Base-by-base conservation (phyloP, 805 yeast genomes). In the Wickerhamiella hasegawae region DNA sequence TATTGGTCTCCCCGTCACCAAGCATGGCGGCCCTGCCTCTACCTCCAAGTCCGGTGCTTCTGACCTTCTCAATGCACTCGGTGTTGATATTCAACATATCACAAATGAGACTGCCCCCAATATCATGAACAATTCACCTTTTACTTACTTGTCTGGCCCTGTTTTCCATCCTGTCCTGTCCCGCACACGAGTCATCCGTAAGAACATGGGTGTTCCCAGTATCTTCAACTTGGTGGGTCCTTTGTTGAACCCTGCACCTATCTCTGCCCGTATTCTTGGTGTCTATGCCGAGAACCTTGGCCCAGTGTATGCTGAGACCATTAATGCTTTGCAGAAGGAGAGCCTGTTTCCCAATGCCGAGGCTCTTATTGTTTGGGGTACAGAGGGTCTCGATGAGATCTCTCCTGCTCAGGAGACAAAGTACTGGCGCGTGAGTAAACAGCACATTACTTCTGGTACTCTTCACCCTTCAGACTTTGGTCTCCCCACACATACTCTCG, bases 11-110 rank as follows among this genome's bases (percentile, higher is more conserved):
- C 68, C 70, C 17, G 76, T 90, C 14, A 81, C 94, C 52, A 90
- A 90, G 47, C 99, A 90, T 55, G 99, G 99, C 18, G 97, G 97
- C 11, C 87, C 90, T 49, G 97, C 98, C 0, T 74, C 94, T 0
- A 84, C 97, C 0, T 82, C 95, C 0, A 57, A 78, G 2, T 80
- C 94, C 2, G 99, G 99, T 1, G 78, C 96, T 2, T 96, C 95
- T 4, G 99, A 90, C 53, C 62, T 90, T 40, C 68, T 90, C 51
- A 62, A 68, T 19, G 65, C 72, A 18, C 63, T 90, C n/a, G 97
- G 95, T 0, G 76, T 84, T n/a, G 81, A 82, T 42, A 62, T 83
- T 35, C 60, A 71, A 43, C 71, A 73, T 45, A 82, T 90, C 21
- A 77, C 70, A 41, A 61, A 69, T 15, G 40, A 51, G 11, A 68